phyloP scores from a whole-genome alignment of 192 early-diverging fungal genomes.

The Radiomyces spectabilis region DNA sequence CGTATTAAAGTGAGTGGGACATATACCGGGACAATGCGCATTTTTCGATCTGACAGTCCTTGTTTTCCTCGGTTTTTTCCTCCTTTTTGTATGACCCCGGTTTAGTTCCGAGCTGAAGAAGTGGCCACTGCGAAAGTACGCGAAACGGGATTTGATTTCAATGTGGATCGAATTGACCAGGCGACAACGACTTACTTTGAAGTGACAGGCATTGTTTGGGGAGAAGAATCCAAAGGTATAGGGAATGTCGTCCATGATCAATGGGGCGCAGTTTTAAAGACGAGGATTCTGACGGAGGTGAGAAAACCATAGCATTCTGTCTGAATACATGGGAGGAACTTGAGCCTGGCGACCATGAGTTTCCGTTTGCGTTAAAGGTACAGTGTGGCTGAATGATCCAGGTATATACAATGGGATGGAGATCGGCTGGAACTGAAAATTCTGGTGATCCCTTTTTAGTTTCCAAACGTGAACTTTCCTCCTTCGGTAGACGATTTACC shows the following conservation, averaged over 20 bases:
- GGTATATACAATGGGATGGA: too few relatives aligned
- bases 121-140: slow-evolving; percentile 18
- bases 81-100: neutral
- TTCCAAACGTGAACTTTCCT: slow-evolving; percentile 34
- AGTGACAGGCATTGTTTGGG: too few relatives aligned
- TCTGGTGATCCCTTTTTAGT: neutral
- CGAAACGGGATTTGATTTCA: slow-evolving; percentile 8
- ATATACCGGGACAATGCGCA: too few relatives aligned
- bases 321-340: slow-evolving; percentile 23
- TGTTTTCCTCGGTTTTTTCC: too few relatives aligned
- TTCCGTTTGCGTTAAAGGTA: slow-evolving; percentile 38
- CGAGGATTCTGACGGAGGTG: neutral
- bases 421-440: neutral
- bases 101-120: slow-evolving; percentile 23
- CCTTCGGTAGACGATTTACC: slow-evolving; percentile 27
- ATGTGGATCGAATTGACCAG: slow-evolving; percentile 21
- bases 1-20: slow-evolving; percentile 5
- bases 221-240: slow-evolving; percentile 23
- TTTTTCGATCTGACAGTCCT: too few relatives aligned
- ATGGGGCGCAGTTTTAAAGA: slow-evolving; percentile 8
- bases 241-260: slow-evolving; percentile 21
- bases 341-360: slow-evolving; percentile 18
- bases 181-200: slow-evolving; percentile 22
- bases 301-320: slow-evolving; percentile 6
- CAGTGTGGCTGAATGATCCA: neutral